These are phyloP conservation scores for Eucalyptus viminalis DNA, from an alignment of 345 rosid genomes.

Conservation along the genomic window DNA sequence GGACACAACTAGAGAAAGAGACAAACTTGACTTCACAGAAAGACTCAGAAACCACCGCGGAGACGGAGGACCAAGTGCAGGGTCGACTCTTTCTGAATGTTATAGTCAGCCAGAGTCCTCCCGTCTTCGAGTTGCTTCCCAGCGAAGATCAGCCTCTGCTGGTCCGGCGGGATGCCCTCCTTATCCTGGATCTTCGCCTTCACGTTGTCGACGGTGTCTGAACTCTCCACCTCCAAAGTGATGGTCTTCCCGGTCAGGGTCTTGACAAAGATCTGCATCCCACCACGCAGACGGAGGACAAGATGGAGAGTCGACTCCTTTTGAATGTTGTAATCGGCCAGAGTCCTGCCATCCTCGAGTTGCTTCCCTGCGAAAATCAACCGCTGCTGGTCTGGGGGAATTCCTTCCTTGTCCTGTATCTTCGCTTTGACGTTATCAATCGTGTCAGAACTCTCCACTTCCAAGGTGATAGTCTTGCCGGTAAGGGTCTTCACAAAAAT, in stretches of 20 bases:
- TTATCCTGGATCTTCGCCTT: neutral
- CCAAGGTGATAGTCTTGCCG: neutral
- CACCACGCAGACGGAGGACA: neutral
- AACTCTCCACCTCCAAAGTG: neutral
- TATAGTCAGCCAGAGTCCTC: neutral
- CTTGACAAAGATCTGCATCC: neutral
- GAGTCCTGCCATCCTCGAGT: neutral
- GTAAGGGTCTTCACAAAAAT: neutral
- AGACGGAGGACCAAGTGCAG: slow-evolving; percentile 11
- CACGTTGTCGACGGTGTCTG: neutral
- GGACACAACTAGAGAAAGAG: neutral
- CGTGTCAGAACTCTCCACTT: neutral
- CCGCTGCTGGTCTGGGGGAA: neutral
- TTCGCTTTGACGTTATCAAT: neutral
- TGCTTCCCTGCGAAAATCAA: neutral
- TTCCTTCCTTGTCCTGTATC: neutral
- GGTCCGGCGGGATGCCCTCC: neutral
- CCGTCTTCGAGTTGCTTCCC: slow-evolving; percentile 1
- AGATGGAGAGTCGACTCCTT: slow-evolving; percentile 3
- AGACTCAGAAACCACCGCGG: slow-evolving; percentile 26
- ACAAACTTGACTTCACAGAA: neutral
- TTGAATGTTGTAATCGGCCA: neutral
- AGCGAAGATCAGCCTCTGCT: neutral
- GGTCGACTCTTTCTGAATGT: neutral
- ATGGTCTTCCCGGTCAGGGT: neutral